Conservation (phyloP, 1,284 basidiomycete genomes). For the Vanrija pseudolonga region DNA sequence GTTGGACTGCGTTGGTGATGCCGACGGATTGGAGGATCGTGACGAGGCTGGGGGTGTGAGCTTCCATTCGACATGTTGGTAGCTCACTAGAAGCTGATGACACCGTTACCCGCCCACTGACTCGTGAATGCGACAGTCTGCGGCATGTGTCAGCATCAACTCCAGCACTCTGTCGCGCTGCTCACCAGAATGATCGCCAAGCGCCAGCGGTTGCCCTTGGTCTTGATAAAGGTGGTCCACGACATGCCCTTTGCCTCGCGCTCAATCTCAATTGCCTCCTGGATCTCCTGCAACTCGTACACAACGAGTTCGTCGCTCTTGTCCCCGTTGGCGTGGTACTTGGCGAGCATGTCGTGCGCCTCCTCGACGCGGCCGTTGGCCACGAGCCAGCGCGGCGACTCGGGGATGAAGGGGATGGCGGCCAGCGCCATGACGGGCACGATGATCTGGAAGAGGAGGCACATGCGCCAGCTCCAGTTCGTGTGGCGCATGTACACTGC, state of each 20-base stretch:
- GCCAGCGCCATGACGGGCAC: background rate
- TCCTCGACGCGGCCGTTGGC: slow-evolving; percentile 25
- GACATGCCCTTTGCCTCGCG: slow-evolving; percentile 13
- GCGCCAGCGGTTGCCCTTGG: slow-evolving; percentile 49
- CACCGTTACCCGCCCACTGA: slow-evolving; percentile 6
- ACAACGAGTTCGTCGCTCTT: slow-evolving; percentile 21
- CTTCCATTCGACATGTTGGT: too few relatives aligned
- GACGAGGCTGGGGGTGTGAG: background rate
- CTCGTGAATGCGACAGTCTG: slow-evolving; percentile 3
- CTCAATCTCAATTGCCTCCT: slow-evolving; percentile 55
- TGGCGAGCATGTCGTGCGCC: slow-evolving; percentile 30
- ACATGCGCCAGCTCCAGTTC: slow-evolving; percentile 18
- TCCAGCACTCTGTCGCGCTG: slow-evolving; percentile 15
- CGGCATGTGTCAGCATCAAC: too few relatives aligned
- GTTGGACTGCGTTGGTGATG: slow-evolving; percentile 11
- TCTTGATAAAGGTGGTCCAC: slow-evolving; percentile 21
- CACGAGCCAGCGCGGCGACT: slow-evolving; percentile 44
- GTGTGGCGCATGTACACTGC: background rate
- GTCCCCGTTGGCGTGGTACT: slow-evolving; percentile 30
- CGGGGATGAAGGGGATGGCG: slow-evolving; percentile 26
- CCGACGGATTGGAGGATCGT: slow-evolving; percentile 16
- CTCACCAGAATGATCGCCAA: slow-evolving; percentile 53
- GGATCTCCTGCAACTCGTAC: slow-evolving; percentile 24
- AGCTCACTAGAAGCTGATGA: slow-evolving; percentile 4
- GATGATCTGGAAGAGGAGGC: slow-evolving; percentile 20